Evolutionary conservation across 164 flowering plant genomes (phyloP), one percentile per base, ranked within the genome.

Genomic region (Chimonanthus salicifolius): DNA sequence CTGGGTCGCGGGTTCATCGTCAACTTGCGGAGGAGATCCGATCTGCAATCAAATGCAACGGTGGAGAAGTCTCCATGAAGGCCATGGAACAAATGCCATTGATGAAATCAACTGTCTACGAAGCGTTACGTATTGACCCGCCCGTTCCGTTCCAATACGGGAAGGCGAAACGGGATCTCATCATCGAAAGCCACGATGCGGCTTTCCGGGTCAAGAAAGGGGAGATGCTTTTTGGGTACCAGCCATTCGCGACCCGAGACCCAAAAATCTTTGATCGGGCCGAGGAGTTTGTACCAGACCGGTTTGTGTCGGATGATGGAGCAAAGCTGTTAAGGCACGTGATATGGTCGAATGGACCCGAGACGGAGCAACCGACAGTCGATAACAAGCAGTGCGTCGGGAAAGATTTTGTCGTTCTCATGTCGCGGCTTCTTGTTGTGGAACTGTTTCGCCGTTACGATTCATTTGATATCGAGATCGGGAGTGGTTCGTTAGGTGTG

Each of bases 261-360:
- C 88, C 94, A 46, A 81, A 71, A 71, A 84, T 93, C 0, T 93
- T 93, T 79, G 90, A 88, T 6, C 58, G 87, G 71, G 69, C 89
- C 13, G 91, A 90, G 45, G 95, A 93, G 81, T 93, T 89, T 68
- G 86, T 90, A 50, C 73, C 88, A 47, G 94, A 89, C 8, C 71
- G 97, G 82, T 90, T 93, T 64, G 76, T 91, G 3, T 94, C 96
- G 7, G 78, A 58, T 51, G 88, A 80, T 4, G 98, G 91, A 5
- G 91, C 84, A 87, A 78, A 73, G 84, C 58, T 89, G 84, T 58
- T 91, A 74, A 83, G 76, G 85, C 82, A 91, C 76, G 97, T 93
- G 73, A 63, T 87, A 4, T 93, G 98, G 98, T 90, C 97, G 0
- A 90, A 91, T 69, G 98, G 97, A 6, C 94, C 88, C 3, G 98